Percentiles rank a stretch among this genome's conserved stretches.
phyloP scores from a whole-genome alignment of 2,329 filamentous ascomycete genomes.

The Fusarium bulbicola region DNA sequence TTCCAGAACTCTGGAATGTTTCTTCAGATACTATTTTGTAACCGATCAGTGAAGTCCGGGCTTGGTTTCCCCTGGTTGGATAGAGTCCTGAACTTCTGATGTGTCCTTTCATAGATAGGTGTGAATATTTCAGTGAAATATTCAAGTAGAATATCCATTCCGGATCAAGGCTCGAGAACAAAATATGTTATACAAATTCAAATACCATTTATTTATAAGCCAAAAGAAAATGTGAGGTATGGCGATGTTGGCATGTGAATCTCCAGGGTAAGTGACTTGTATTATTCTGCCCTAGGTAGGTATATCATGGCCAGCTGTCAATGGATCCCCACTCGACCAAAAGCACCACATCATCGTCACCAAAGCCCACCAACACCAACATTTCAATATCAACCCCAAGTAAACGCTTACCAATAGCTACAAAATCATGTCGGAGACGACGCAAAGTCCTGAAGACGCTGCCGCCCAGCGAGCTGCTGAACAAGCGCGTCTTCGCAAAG shows the following conservation, averaged over 20 bases:
- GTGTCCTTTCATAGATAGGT: background rate
- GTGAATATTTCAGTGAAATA: background rate
- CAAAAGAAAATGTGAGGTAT: background rate
- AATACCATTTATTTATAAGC: background rate
- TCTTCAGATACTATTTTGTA: background rate
- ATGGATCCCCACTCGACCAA: constrained; percentile 4
- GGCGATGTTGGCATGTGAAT: background rate
- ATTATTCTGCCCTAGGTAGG: background rate
- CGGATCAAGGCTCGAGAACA: background rate
- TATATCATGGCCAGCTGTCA: constrained; percentile 22
- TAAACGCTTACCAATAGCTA: background rate
- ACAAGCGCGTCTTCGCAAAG: constrained; percentile 79
- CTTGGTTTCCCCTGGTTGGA: background rate
- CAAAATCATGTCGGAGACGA: constrained; percentile 52
- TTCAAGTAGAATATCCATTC: background rate
- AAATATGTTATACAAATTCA: background rate
- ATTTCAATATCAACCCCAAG: background rate
- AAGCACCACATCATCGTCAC: constrained; percentile 25
- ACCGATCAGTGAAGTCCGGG: no score
- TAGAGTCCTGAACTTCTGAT: background rate
- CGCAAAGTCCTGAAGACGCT: constrained; percentile 52
- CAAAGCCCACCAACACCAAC: background rate
- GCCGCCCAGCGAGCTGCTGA: constrained; percentile 64
- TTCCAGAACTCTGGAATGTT: background rate
- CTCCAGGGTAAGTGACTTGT: constrained; percentile 15